These are phyloP conservation scores for Citrullus amarus DNA, from an alignment of 306 rosid genomes.

Conservation along the genomic window DNA sequence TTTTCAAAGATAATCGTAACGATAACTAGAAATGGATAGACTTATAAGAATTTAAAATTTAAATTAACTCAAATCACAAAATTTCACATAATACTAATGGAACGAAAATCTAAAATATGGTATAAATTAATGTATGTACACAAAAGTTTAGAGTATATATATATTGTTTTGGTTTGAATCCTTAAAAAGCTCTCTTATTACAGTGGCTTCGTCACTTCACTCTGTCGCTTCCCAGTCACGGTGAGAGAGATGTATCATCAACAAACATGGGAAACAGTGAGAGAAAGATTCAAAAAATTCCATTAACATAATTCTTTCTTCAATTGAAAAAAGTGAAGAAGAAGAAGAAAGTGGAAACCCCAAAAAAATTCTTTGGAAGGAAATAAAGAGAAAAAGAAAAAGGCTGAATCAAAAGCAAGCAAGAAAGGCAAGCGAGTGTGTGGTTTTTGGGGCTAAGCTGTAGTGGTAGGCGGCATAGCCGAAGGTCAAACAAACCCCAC, in stretches of 20 bases:
- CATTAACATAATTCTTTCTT: neutral
- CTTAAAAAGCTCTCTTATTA: neutral
- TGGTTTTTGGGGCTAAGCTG: neutral
- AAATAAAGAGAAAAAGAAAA: neutral
- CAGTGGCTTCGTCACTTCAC: neutral
- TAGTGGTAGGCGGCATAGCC: neutral
- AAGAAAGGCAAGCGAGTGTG: neutral
- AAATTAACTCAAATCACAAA: too few species aligned
- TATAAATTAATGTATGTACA: too few species aligned
- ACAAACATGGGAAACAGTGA: neutral
- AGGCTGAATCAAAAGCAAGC: neutral
- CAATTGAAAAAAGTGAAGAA: neutral
- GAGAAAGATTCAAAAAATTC: neutral
- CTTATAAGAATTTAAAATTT: too few species aligned
- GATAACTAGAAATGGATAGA: too few species aligned
- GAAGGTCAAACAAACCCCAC: conserved; percentile 12
- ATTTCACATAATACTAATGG: too few species aligned
- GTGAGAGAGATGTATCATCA: neutral
- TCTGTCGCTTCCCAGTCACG: neutral
- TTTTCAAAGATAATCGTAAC: too few species aligned
- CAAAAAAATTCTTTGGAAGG: too few species aligned
- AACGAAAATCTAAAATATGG: too few species aligned
- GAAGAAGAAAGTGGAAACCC: neutral
- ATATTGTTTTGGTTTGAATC: neutral
- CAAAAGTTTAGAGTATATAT: too few species aligned